Base-by-base conservation (phyloP, 23 red algal species). In the Gracilariopsis chorda region DNA sequence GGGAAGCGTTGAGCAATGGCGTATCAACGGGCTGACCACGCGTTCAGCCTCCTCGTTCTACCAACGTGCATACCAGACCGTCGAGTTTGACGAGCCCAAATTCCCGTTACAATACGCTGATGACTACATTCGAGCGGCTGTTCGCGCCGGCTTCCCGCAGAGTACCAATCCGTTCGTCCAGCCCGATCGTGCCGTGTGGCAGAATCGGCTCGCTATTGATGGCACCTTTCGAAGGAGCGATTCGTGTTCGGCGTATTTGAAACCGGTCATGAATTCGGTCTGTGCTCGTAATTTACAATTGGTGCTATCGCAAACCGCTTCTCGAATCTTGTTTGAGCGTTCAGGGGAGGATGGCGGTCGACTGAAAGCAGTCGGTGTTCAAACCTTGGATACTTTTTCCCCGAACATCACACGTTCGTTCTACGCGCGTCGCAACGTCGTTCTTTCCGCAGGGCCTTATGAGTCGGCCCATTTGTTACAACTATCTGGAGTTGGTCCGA, bases 401-500 rank as follows among this genome's bases (percentile, higher is more conserved):
- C 67, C n/a, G 25, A 46, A 23, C 37, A 42, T 73, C 39, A 46
- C 37, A 8, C 42, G 8, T 36, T 45, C 19, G 47, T 42, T 45
- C 28, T 9, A 2, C 6, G 88, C 88, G 3, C 37, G 56, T 46
- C 46, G 64, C 21, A 70, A 92, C 33, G 74, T 96, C 8, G 55
- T 96, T 48, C 24, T 92, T 32, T 43, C 88, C 1, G 94, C 94
- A 25, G 94, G 94, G 20, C 72, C 94, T 40, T 84, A 76, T 46
- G 88, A 73, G 1, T 89, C 87, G 16, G 88, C 94, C 9, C 43
- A 89, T 3, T 49, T 96, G 36, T 84, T 96, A 25, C 83, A 90
- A 76, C 41, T 83, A 41, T 96, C 94, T 11, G 94, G 94, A 12
- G 47, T 96, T 79, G 94, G 94, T 10, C 94, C 94, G 14, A 60